A percentile compares a stretch with the other conserved stretches of the same genome.
Conservation (phyloP, 1,139 yeast species). For the Diutina siamensis region DNA sequence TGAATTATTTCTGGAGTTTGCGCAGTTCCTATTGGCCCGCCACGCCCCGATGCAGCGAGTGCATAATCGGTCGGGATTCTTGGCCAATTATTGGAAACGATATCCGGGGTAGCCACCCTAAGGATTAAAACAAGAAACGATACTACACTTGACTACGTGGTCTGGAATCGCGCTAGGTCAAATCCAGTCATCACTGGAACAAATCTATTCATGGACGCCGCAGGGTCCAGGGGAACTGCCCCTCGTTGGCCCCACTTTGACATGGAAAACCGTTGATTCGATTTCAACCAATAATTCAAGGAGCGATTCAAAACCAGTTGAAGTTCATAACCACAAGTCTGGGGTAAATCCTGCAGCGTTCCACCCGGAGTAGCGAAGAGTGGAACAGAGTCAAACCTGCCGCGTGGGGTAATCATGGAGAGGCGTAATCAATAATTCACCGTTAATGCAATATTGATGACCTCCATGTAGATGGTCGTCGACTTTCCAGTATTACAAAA, state of each 20-base stretch:
- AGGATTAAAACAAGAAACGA: too few species aligned
- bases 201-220: too few species aligned
- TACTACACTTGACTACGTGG: too few species aligned
- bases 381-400: too few species aligned
- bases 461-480: too few species aligned
- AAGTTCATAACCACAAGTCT: too few species aligned
- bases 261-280: neutral
- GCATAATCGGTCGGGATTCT: constrained; percentile 1
- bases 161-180: too few species aligned
- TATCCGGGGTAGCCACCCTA: neutral
- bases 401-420: too few species aligned
- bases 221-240: neutral
- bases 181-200: neutral
- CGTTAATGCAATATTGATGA: too few species aligned
- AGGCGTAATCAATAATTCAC: neutral
- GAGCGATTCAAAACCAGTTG: too few species aligned
- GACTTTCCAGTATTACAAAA: too few species aligned
- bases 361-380: neutral
- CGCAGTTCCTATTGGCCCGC: neutral
- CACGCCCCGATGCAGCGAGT: neutral
- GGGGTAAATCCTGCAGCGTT: neutral
- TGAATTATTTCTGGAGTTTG: neutral
- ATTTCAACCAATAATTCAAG: neutral
- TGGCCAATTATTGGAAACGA: neutral
- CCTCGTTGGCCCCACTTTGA: neutral